phyloP scores from a whole-genome alignment of 2,329 filamentous ascomycete genomes.

The Clonostachys rhizophaga region DNA sequence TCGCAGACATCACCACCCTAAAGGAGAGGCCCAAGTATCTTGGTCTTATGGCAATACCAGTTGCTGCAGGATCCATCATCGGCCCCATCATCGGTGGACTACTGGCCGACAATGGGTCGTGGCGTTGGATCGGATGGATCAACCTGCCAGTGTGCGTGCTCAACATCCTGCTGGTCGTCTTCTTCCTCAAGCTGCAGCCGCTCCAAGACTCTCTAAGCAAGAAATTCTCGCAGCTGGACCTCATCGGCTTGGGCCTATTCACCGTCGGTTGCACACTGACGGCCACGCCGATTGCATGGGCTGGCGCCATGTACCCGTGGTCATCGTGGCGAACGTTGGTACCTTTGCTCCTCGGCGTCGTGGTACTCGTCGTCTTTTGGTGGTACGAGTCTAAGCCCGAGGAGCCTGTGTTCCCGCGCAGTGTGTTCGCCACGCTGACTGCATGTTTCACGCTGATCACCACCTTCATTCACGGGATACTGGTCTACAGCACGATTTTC shows the following conservation, averaged over 20 bases:
- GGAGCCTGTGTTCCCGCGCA: slow-evolving; percentile 19
- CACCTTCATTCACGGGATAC: slow-evolving; percentile 19
- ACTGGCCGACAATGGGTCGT: slow-evolving; percentile 10
- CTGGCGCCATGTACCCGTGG: slow-evolving; percentile 22
- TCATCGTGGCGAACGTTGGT: slow-evolving; percentile 22
- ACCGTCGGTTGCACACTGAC: slow-evolving; percentile 14
- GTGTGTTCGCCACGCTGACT: slow-evolving; percentile 17
- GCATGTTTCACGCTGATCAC: slow-evolving; percentile 12
- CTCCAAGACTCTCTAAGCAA: neutral
- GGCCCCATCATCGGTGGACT: slow-evolving; percentile 15
- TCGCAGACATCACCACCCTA: slow-evolving; percentile 30
- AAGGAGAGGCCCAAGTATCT: slow-evolving; percentile 17
- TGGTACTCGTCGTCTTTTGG: slow-evolving; percentile 16
- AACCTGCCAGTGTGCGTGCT: slow-evolving; percentile 17
- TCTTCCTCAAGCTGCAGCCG: slow-evolving; percentile 11
- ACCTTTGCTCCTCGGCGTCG: slow-evolving; percentile 20
- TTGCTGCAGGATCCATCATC: slow-evolving; percentile 7
- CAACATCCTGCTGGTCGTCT: slow-evolving; percentile 8
- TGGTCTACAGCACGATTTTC: slow-evolving; percentile 15
- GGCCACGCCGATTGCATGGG: slow-evolving; percentile 23
- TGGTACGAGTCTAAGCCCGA: slow-evolving; percentile 17
- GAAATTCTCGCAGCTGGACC: slow-evolving; percentile 19
- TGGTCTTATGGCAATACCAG: slow-evolving; percentile 11
- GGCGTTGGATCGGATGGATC: slow-evolving; percentile 24
- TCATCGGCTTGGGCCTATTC: slow-evolving; percentile 19